Conservation (phyloP, 805 yeast genomes). For the Candida boleticola region DNA sequence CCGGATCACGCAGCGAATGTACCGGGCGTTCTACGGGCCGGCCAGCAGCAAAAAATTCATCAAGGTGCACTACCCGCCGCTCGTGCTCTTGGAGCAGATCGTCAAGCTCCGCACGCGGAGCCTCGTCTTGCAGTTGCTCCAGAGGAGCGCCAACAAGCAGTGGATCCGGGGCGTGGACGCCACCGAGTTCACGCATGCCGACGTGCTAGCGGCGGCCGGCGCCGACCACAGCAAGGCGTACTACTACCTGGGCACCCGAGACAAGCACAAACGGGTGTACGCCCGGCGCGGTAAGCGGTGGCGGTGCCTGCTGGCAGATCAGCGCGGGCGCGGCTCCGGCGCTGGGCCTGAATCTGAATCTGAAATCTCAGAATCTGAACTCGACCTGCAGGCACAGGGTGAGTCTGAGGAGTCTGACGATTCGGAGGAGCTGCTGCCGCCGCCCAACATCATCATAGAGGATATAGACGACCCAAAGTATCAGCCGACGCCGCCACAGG, state of each 20-base stretch:
- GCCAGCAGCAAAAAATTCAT: neutral
- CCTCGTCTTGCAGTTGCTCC: neutral
- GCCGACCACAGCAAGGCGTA: neutral
- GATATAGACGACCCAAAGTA: neutral
- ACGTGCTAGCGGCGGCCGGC: neutral
- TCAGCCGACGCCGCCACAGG: neutral
- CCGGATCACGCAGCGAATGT: conserved; percentile 1
- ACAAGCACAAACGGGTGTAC: neutral
- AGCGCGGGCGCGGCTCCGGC: too few relatives aligned
- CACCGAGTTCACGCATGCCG: neutral
- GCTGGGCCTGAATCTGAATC: neutral
- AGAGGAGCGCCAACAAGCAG: neutral
- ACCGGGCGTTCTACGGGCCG: neutral
- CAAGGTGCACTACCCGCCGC: conserved; percentile 1
- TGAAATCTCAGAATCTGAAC: neutral
- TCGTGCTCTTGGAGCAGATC: neutral
- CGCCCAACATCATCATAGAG: neutral
- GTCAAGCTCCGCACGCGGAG: neutral
- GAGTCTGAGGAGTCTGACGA: neutral
- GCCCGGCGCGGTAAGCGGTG: neutral
- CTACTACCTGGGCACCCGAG: too few relatives aligned
- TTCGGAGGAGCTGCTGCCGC: too few relatives aligned
- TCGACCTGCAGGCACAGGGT: neutral
- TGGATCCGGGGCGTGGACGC: neutral
- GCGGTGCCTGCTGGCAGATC: too few relatives aligned